Base-by-base conservation (phyloP, 2,329 filamentous ascomycete species). In the Penicillium olsonii region DNA sequence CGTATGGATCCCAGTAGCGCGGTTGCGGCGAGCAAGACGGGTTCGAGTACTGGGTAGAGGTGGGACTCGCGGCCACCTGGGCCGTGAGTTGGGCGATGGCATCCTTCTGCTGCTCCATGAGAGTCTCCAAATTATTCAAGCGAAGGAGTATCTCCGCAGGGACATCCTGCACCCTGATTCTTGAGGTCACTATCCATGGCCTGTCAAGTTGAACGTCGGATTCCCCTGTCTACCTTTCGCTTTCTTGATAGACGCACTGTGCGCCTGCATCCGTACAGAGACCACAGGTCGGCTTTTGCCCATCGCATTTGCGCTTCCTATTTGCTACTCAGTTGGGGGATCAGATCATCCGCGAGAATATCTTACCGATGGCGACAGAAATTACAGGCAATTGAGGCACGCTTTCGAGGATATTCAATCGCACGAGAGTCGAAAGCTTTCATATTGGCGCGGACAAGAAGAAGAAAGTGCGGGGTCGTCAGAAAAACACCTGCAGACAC, bases 221-320 rank as follows among this genome's bases (percentile, higher is more conserved):
- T 7, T 37, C 24, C 19, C 34, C 15, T 38, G 15, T 45, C 35
- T 45, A 56, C 55, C 50, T 56, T 35, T 58, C 55, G 29, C 43
- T 53, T 42, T 58, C 55, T 41, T 54, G 54, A 39, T 58, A 58
- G 37, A 52, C 54, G 42, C 55, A 58, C 26, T 51, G 48, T 11
- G 54, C 54, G n/a, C 54, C 54, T 22, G 54, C 48, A 33, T 45
- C 49, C 26, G 46, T 48, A 42, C 55, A 58, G 22, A 52, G 53
- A 29, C 48, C 51, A 48, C 55, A 58, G 37, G 46, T 42, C 17
- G 55, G 54, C 37, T 48, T 53, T 24, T 56, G 48, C 11, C 55
- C 55, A 41, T 55, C 55, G 37, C 55, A 58, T 43, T 58, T 58
- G 15, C 55, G 49, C 40, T 58, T 58, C 24, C 55, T 58, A 22